Conservation (phyloP, 2,329 filamentous ascomycete genomes). For the Annulohypoxylon truncatum region DNA sequence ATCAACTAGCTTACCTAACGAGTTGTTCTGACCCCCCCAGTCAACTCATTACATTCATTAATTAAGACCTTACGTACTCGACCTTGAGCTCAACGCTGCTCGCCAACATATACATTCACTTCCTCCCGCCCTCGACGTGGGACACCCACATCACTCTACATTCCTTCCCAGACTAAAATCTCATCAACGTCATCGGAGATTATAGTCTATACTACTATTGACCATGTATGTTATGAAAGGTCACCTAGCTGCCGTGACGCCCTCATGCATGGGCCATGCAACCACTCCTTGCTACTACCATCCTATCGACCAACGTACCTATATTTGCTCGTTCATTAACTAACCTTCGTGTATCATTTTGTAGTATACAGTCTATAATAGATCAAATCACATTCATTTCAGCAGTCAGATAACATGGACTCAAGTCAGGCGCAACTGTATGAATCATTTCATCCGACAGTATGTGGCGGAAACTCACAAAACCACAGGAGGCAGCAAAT, state of each 20-base stretch:
- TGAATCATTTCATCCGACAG: constrained; percentile 47
- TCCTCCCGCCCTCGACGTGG: constrained; percentile 53
- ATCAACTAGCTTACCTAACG: constrained; percentile 52
- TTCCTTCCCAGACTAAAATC: constrained; percentile 51
- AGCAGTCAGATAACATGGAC: constrained; percentile 59
- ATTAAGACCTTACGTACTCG: constrained; percentile 45
- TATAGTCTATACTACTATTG: constrained; percentile 52
- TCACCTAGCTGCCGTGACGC: constrained; percentile 53
- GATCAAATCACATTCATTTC: constrained; percentile 52
- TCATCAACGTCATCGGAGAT: constrained; percentile 48
- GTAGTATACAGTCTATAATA: constrained; percentile 54
- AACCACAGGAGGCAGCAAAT: constrained; percentile 59
- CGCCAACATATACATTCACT: constrained; percentile 48
- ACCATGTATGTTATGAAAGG: constrained; percentile 55
- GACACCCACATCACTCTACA: constrained; percentile 51
- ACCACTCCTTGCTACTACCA: constrained; percentile 43
- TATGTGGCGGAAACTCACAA: constrained; percentile 52
- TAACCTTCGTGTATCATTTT: constrained; percentile 51
- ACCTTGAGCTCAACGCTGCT: constrained; percentile 35
- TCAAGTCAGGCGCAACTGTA: constrained; percentile 65
- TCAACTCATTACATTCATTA: constrained; percentile 59
- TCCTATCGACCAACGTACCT: constrained; percentile 44
- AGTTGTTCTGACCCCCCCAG: constrained; percentile 57
- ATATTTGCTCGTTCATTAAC: constrained; percentile 53
- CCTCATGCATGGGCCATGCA: constrained; percentile 50